phyloP scores from a whole-genome alignment of 2,329 filamentous ascomycete species.

The Zymoseptoria tritici region DNA sequence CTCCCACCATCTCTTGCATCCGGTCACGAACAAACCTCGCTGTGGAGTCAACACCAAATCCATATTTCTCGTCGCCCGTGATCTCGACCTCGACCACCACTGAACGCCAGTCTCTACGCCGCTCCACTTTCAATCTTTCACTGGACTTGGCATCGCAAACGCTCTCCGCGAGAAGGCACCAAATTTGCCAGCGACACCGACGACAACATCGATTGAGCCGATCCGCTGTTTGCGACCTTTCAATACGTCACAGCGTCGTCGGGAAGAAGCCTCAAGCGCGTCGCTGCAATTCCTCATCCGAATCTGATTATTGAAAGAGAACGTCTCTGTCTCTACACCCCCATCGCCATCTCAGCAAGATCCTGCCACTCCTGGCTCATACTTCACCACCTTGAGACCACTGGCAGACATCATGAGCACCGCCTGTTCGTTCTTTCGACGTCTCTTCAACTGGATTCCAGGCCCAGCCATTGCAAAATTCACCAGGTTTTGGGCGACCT shows the following conservation, averaged over 20 bases:
- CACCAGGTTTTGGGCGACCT: slow-evolving; percentile 14
- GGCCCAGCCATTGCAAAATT: slow-evolving; percentile 18
- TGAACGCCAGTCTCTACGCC: neutral
- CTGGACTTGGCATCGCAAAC: neutral
- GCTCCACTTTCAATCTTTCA: neutral
- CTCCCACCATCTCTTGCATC: neutral
- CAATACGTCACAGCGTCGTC: neutral
- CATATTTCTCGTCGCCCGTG: neutral
- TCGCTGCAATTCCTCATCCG: neutral
- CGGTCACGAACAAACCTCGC: neutral
- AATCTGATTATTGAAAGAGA: neutral
- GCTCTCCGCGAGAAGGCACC: neutral
- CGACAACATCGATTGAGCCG: neutral
- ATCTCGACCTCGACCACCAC: neutral
- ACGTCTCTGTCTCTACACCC: neutral
- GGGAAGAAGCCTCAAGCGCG: neutral
- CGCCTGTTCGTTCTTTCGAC: slow-evolving; percentile 2
- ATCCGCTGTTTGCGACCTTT: neutral
- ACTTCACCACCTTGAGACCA: neutral
- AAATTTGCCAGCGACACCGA: neutral
- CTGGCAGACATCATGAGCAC: neutral
- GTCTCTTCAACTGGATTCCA: slow-evolving; percentile 8
- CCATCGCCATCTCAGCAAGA: neutral
- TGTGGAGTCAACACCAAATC: neutral
- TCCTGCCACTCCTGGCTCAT: neutral